Conservation (phyloP, 164 flowering plant species). For the Chimonanthus praecox region DNA sequence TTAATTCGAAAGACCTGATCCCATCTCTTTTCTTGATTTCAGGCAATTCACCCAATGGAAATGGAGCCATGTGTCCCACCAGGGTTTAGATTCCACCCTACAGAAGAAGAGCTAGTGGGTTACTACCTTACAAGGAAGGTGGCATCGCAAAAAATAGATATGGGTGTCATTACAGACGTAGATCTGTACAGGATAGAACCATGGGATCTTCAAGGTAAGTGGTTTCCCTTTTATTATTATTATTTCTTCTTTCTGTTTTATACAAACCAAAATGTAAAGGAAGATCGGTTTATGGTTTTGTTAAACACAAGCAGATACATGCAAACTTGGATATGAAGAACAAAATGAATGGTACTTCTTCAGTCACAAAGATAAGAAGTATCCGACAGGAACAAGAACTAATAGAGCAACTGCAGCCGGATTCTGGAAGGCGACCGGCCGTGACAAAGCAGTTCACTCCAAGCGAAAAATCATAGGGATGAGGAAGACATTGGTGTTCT, state of each 20-base stretch:
- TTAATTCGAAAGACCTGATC: background rate
- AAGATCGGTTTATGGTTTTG: background rate
- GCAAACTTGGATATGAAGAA: constrained; percentile 65
- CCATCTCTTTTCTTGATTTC: background rate
- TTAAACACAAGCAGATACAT: constrained; percentile 36
- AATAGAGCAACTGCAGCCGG: constrained; percentile 77
- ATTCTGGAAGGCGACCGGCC: constrained; percentile 85
- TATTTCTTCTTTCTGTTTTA: too few relatives aligned
- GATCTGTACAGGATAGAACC: constrained; percentile 89
- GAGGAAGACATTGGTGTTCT: constrained; percentile 84
- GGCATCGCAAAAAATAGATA: constrained; percentile 48
- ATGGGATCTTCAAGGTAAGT: constrained; percentile 82
- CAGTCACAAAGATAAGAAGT: constrained; percentile 81
- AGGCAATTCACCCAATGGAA: constrained; percentile 9
- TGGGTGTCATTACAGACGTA: constrained; percentile 62
- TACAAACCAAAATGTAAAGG: background rate
- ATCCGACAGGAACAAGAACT: constrained; percentile 73
- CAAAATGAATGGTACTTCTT: constrained; percentile 80
- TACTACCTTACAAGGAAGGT: constrained; percentile 67
- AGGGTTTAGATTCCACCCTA: constrained; percentile 85
- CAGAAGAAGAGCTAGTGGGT: constrained; percentile 86
- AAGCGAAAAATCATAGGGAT: constrained; percentile 59
- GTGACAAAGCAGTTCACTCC: constrained; percentile 72
- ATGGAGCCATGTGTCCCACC: constrained; percentile 52
- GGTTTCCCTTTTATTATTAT: background rate